Evolutionary conservation across 2,329 filamentous ascomycete genomes (phyloP).

Genomic region (Tolypocladium guangdongense): DNA sequence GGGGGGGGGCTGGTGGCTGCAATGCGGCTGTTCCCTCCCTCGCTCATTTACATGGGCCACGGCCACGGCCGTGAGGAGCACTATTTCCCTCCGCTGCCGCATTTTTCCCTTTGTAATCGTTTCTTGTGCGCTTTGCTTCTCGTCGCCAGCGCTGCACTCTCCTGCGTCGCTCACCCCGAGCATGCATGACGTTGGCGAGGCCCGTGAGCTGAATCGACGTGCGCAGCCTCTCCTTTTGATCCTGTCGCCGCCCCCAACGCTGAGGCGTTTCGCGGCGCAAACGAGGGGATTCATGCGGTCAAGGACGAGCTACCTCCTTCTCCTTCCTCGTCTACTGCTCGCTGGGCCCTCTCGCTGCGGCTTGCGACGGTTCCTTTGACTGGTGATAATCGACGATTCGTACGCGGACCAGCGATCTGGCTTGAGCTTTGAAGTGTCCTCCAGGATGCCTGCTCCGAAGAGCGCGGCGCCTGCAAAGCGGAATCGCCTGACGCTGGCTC

Average conservation of each 20-base stretch:
- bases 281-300: not conserved
- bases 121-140: not conserved
- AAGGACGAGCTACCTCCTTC: not conserved
- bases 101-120: not conserved
- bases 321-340: not conserved
- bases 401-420: not conserved
- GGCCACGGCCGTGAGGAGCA: too few species aligned
- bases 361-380: not conserved
- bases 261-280: not conserved
- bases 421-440: not conserved
- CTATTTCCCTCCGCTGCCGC: not conserved
- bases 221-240: not conserved
- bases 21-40: too few species aligned
- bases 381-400: not conserved
- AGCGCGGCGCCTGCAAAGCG: conserved; percentile 36
- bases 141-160: not conserved
- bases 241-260: not conserved
- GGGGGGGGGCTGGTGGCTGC: conserved; percentile 8
- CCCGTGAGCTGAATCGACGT: not conserved
- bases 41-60: too few species aligned
- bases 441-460: conserved; percentile 25
- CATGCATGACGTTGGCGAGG: not conserved
- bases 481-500: conserved; percentile 71
- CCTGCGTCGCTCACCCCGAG: not conserved
- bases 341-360: not conserved